phyloP scores from a whole-genome alignment of 345 rosid genomes.

The Salix suchowensis region DNA sequence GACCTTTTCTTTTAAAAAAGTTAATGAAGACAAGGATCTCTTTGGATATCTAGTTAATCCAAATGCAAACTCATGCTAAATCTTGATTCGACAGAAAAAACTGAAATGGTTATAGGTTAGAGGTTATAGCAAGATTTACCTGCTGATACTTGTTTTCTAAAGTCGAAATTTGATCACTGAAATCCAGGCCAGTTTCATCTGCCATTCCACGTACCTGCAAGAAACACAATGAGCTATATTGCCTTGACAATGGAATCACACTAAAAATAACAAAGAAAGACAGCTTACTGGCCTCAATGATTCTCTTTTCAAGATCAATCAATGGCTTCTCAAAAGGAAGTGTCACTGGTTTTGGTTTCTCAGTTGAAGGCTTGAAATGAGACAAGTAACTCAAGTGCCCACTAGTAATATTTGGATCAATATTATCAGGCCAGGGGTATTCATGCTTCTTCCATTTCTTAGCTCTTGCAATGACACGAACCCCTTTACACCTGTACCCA shows the following conservation, averaged over 20 bases:
- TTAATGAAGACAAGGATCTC: too few species aligned
- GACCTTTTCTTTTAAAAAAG: too few species aligned
- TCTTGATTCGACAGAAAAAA: too few species aligned
- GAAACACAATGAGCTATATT: slow-evolving; percentile 5
- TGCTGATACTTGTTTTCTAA: slow-evolving; percentile 78
- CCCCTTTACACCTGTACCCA: slow-evolving; percentile 14
- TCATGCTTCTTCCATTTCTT: slow-evolving; percentile 86
- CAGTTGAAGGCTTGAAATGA: slow-evolving; percentile 67
- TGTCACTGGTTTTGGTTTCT: slow-evolving; percentile 71
- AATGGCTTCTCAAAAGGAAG: slow-evolving; percentile 91
- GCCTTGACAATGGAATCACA: background rate
- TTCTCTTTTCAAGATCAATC: slow-evolving; percentile 71
- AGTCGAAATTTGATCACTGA: slow-evolving; percentile 68
- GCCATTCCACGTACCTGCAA: slow-evolving; percentile 93
- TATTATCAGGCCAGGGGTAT: slow-evolving; percentile 86
- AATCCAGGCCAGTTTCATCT: slow-evolving; percentile 78
- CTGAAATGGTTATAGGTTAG: background rate
- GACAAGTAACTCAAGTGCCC: slow-evolving; percentile 77
- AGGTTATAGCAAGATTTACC: slow-evolving; percentile 28
- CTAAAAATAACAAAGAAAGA: background rate
- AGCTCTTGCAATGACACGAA: slow-evolving; percentile 44
- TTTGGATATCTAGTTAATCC: too few species aligned
- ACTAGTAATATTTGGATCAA: slow-evolving; percentile 88
- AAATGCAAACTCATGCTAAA: too few species aligned
- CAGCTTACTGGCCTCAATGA: slow-evolving; percentile 49